These are phyloP conservation scores for Diaporthe velutina DNA, from an alignment of 2,329 filamentous ascomycete species.

Conservation along the genomic window DNA sequence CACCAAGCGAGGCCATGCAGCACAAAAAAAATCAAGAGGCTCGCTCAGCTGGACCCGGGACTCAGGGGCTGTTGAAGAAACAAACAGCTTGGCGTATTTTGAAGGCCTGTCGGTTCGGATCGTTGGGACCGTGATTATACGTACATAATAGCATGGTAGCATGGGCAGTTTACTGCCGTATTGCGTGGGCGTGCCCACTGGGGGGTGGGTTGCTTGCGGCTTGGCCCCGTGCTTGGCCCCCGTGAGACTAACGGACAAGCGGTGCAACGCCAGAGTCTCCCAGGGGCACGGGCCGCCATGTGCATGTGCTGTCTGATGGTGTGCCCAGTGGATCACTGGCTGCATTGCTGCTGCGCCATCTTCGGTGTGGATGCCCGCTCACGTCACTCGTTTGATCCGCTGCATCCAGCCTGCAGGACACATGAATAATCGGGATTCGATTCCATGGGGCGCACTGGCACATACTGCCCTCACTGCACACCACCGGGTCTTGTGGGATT, in stretches of 20 bases:
- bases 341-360: constrained; percentile 14
- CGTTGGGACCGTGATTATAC: constrained; percentile 18
- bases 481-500: neutral
- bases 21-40: neutral
- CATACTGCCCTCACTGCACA: neutral
- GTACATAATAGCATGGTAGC: constrained; percentile 9
- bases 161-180: constrained; percentile 22
- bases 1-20: constrained; percentile 12
- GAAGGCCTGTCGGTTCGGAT: constrained; percentile 22
- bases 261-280: constrained; percentile 21
- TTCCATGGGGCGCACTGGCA: neutral
- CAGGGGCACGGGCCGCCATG: constrained; percentile 14
- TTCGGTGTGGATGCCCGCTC: constrained; percentile 16
- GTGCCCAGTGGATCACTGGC: constrained; percentile 7
- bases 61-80: constrained; percentile 31
- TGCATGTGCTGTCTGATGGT: constrained; percentile 11
- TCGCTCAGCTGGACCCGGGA: constrained; percentile 10
- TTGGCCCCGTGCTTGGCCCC: constrained; percentile 27
- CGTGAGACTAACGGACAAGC: constrained; percentile 9
- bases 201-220: constrained; percentile 24
- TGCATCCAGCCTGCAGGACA: constrained; percentile 7
- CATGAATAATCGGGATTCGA: neutral
- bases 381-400: constrained; percentile 9
- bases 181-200: constrained; percentile 17
- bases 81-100: constrained; percentile 28